A percentile compares a stretch with the other conserved stretches of the same genome.
Evolutionary conservation across 352 stramenopile species (phyloP).

Genomic region (Globisporangium spinosum): DNA sequence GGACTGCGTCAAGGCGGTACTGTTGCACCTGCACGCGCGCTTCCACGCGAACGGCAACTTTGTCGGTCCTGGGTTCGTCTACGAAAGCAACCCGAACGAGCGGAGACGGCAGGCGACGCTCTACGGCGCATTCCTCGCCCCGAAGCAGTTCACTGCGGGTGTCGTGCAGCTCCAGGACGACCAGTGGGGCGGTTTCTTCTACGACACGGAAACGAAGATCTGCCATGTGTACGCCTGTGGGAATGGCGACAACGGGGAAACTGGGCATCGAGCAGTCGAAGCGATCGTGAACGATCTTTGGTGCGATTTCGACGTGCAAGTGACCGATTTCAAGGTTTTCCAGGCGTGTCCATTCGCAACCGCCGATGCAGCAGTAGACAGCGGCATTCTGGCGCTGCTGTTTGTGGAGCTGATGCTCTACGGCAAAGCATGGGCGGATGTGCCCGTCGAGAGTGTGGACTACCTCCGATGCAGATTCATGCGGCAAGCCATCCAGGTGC

Average conservation of each 20-base stretch:
- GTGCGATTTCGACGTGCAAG: not conserved
- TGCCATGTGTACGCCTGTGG: not conserved
- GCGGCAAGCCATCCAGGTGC: constrained; percentile 12
- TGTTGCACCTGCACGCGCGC: constrained; percentile 2
- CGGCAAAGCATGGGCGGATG: constrained; percentile 5
- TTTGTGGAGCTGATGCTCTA: constrained; percentile 11
- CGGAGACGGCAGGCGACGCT: not conserved
- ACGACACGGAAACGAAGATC: not conserved
- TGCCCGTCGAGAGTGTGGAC: not conserved
- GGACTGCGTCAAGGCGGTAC: constrained; percentile 3
- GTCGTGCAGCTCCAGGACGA: not conserved
- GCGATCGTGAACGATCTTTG: not conserved
- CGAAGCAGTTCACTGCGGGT: not conserved
- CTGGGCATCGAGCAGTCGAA: not conserved
- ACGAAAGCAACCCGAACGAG: not conserved
- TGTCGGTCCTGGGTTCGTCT: not conserved
- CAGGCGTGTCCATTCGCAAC: not conserved
- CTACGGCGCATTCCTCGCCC: not conserved
- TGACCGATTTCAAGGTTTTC: not conserved
- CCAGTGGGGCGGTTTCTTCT: constrained; percentile 7
- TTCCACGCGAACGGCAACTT: not conserved
- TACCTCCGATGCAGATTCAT: constrained; percentile 14
- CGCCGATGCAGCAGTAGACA: not conserved
- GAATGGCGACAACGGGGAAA: not conserved
- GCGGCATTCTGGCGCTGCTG: constrained; percentile 12